phyloP scores from a whole-genome alignment of 192 early-diverging fungal genomes.

The Coemansia sp. region DNA sequence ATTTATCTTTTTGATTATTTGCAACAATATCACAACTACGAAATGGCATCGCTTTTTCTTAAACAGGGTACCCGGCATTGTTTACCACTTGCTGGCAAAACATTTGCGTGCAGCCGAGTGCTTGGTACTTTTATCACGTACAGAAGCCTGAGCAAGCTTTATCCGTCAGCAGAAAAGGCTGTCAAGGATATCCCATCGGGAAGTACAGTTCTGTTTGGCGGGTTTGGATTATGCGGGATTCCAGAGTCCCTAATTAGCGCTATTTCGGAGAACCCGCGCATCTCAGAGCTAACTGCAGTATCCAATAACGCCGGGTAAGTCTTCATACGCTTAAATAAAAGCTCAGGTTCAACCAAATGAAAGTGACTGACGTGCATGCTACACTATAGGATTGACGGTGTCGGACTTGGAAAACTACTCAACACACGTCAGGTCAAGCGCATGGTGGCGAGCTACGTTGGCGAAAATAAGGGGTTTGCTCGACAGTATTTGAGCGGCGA shows the following conservation, averaged over 20 bases:
- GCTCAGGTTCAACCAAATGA: neutral
- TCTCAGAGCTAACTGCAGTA: constrained; percentile 55
- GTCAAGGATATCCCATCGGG: constrained; percentile 60
- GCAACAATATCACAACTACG: neutral
- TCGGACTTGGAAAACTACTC: constrained; percentile 64
- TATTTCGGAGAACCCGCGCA: constrained; percentile 14
- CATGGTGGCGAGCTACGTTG: constrained; percentile 72
- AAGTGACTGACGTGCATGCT: neutral
- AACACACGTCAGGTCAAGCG: constrained; percentile 67
- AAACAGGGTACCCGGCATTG: neutral
- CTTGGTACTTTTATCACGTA: neutral
- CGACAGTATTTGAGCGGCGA: constrained; percentile 72
- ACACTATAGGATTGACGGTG: constrained; percentile 55
- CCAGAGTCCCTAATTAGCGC: constrained; percentile 67
- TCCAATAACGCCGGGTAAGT: constrained; percentile 56
- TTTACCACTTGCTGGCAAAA: neutral
- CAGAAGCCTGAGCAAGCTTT: constrained; percentile 55
- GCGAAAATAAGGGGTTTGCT: constrained; percentile 75
- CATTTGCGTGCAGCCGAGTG: neutral
- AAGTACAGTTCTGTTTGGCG: constrained; percentile 68
- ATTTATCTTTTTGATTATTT: neutral
- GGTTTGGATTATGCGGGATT: constrained; percentile 74
- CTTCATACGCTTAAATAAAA: neutral
- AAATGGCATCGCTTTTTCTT: neutral
- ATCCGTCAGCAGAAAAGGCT: constrained; percentile 60